Evolutionary conservation across 805 yeast genomes (phyloP).

Genomic region (Lachancea lanzarotensis): DNA sequence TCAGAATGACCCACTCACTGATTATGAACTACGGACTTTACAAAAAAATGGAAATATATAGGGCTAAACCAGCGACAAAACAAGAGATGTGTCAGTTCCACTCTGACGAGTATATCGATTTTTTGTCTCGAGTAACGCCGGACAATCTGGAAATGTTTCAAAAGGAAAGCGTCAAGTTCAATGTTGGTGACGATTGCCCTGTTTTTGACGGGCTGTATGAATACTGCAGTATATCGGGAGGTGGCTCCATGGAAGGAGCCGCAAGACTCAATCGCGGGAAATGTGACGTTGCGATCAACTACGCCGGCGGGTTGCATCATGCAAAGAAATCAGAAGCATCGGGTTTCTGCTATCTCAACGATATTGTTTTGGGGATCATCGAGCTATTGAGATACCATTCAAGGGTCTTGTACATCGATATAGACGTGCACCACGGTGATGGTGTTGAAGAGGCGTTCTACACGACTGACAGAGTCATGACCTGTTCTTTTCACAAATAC

Average conservation of each 20-base stretch:
- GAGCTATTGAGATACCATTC: constrained; percentile 85
- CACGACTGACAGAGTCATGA: constrained; percentile 92
- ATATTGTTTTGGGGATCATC: constrained; percentile 82
- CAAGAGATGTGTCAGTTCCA: constrained; percentile 80
- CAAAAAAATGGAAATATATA: constrained; percentile 83
- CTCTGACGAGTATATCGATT: constrained; percentile 77
- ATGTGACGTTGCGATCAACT: constrained; percentile 91
- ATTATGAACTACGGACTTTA: constrained; percentile 79
- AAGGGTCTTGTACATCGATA: constrained; percentile 87
- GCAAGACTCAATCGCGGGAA: constrained; percentile 76
- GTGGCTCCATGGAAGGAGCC: constrained; percentile 91
- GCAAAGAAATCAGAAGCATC: constrained; percentile 92
- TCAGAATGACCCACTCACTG: constrained; percentile 89
- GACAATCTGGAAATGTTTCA: constrained; percentile 55
- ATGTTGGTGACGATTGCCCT: constrained; percentile 92
- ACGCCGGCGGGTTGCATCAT: constrained; percentile 96
- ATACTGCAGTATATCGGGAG: constrained; percentile 81
- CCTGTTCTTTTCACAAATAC: constrained; percentile 90
- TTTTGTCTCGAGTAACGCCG: constrained; percentile 70
- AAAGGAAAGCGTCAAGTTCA: constrained; percentile 51
- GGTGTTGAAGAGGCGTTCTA: constrained; percentile 98
- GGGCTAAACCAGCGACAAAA: constrained; percentile 74
- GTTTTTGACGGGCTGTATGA: constrained; percentile 93
- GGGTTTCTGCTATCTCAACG: constrained; percentile 93
- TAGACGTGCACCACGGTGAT: constrained; percentile 95